A percentile compares a stretch with the other conserved stretches of the same genome.
phyloP scores from a whole-genome alignment of 805 yeast genomes.

The Komagataella mondaviorum region DNA sequence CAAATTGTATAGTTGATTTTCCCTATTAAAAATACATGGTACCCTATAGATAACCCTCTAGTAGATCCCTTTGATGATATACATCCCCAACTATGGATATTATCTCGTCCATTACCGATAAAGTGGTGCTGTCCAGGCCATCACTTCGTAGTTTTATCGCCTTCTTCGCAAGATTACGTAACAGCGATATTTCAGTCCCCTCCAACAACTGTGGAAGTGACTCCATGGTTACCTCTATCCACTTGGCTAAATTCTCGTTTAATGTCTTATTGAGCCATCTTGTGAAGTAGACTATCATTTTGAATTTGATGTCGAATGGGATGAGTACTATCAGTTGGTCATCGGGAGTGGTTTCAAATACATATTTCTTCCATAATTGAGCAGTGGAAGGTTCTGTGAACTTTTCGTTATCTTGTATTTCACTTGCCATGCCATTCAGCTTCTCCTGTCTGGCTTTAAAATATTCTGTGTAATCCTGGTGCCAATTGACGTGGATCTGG shows the following conservation, averaged over 20 bases:
- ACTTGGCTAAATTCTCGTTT: constrained; percentile 14
- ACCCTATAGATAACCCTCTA: constrained; percentile 2
- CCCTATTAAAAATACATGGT: neutral
- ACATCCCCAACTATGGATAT: constrained; percentile 9
- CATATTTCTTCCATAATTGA: constrained; percentile 27
- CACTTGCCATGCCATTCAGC: constrained; percentile 3
- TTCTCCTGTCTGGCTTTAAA: constrained; percentile 4
- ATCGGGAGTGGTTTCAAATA: constrained; percentile 20
- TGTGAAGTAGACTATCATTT: constrained; percentile 24
- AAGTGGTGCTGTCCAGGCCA: constrained; percentile 9
- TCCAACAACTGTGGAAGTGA: constrained; percentile 23
- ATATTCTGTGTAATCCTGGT: constrained; percentile 5
- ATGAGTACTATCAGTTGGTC: constrained; percentile 16
- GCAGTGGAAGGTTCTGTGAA: constrained; percentile 17
- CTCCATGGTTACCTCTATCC: constrained; percentile 27
- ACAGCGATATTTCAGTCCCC: constrained; percentile 22
- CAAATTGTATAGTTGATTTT: neutral
- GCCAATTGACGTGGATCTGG: constrained; percentile 1
- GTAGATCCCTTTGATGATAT: constrained; percentile 15
- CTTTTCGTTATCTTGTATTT: constrained; percentile 6
- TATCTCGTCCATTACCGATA: constrained; percentile 7
- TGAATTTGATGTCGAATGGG: constrained; percentile 20
- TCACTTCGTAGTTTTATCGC: constrained; percentile 13
- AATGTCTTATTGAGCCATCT: constrained; percentile 25
- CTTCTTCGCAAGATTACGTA: constrained; percentile 28